Conservation (phyloP, 768 basidiomycete species). For the Suillus tomentosus region DNA sequence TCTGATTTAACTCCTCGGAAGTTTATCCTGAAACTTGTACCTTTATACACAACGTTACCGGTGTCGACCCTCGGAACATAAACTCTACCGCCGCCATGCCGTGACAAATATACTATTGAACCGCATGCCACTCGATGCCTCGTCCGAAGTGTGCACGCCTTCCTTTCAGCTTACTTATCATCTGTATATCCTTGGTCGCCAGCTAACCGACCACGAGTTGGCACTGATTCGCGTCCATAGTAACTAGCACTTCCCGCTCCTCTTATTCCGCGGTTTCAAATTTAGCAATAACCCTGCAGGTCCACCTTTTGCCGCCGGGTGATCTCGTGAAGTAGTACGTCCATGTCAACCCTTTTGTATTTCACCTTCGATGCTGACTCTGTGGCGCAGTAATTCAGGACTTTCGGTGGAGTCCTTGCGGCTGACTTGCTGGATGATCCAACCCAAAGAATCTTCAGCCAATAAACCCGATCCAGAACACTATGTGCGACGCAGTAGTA, state of each 20-base stretch:
- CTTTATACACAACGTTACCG: not conserved
- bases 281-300: not conserved
- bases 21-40: not conserved
- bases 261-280: not conserved
- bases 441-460: too few relatives aligned
- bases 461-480: too few relatives aligned
- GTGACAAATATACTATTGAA: not conserved
- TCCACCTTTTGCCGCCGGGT: not conserved
- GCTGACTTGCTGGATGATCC: not conserved
- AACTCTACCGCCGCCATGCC: not conserved
- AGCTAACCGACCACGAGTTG: not conserved
- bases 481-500: not conserved
- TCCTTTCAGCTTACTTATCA: not conserved
- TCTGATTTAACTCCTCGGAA: not conserved
- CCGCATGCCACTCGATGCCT: not conserved
- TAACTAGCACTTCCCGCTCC: not conserved
- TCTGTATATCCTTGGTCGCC: not conserved
- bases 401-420: not conserved
- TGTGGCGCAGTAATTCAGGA: not conserved
- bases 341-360: not conserved
- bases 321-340: not conserved
- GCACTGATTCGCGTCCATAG: not conserved
- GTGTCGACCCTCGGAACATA: not conserved
- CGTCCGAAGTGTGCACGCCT: not conserved
- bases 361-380: not conserved